Conservation (phyloP, 2,329 filamentous ascomycete species). For the Sclerotinia sclerotiorum region DNA sequence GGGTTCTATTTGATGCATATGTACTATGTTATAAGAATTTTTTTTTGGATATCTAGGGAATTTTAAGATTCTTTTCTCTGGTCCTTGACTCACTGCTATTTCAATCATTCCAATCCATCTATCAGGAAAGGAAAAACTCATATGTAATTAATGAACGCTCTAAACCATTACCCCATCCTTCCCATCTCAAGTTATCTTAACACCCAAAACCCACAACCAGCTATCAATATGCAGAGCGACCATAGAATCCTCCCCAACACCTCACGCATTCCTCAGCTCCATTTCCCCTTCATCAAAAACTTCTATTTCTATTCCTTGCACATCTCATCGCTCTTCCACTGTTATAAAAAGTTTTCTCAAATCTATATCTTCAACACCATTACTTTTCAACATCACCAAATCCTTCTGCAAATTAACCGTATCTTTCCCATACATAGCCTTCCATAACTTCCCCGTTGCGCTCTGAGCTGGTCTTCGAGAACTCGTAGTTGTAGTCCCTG, state of each 20-base stretch:
- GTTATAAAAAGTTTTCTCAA: not conserved
- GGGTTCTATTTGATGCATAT: too few species aligned
- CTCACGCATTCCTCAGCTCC: not conserved
- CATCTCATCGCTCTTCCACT: not conserved
- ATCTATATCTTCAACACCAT: not conserved
- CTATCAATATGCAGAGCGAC: not conserved
- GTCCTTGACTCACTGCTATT: not conserved
- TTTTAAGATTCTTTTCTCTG: not conserved
- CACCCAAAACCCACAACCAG: not conserved
- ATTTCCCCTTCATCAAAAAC: not conserved
- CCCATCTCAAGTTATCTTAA: not conserved
- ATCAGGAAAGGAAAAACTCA: not conserved
- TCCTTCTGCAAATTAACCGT: too few species aligned
- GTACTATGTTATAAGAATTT: too few species aligned
- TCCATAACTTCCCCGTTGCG: not conserved
- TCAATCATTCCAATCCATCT: not conserved
- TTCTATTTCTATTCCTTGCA: too few species aligned
- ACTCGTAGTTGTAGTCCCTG: not conserved
- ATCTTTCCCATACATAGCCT: not conserved
- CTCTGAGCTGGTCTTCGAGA: not conserved
- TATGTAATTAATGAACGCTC: not conserved
- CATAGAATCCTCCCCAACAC: not conserved
- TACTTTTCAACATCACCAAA: too few species aligned
- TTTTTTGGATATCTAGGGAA: too few species aligned
- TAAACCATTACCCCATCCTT: not conserved